Percentiles rank a stretch among this genome's conserved stretches.
phyloP scores from a whole-genome alignment of 768 basidiomycete species.

The Rhodotorula kratochvilovae region DNA sequence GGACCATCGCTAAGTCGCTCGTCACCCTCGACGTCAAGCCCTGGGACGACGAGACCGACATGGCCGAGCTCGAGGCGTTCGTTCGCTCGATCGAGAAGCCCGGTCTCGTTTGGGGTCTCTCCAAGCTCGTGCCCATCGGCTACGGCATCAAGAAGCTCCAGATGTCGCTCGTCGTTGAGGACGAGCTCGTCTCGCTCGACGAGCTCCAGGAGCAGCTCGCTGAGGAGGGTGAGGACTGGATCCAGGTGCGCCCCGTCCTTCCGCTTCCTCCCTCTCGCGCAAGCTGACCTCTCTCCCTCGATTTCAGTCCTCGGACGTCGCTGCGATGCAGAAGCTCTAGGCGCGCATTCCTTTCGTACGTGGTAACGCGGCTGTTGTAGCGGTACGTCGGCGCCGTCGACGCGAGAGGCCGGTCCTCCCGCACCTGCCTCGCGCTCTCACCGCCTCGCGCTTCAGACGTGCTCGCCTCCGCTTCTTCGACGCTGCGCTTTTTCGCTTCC shows the following conservation, averaged over 20 bases:
- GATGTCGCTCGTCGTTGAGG: slow-evolving; percentile 65
- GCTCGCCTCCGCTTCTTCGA: not conserved
- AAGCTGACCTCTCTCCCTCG: not conserved
- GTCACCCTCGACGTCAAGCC: slow-evolving; percentile 98
- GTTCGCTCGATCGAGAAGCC: slow-evolving; percentile 83
- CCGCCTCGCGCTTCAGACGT: not conserved
- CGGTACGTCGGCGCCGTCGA: not conserved
- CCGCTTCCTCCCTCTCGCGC: not conserved
- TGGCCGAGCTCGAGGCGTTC: slow-evolving; percentile 72
- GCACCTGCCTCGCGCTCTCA: too few species aligned
- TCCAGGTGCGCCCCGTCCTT: not conserved
- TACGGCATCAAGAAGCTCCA: slow-evolving; percentile 93
- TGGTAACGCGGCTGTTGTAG: not conserved
- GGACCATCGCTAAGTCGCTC: slow-evolving; percentile 64
- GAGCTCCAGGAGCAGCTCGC: slow-evolving; percentile 86
- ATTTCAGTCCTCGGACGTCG: slow-evolving; percentile 30
- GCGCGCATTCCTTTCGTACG: not conserved
- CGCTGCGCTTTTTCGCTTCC: not conserved
- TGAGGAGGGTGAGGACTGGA: slow-evolving; percentile 58
- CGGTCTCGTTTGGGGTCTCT: slow-evolving; percentile 92
- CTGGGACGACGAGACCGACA: slow-evolving; percentile 95
- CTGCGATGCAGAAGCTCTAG: slow-evolving; percentile 40
- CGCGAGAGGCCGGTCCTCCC: not conserved
- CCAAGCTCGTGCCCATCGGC: slow-evolving; percentile 86
- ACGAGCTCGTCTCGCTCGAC: slow-evolving; percentile 86